Base-by-base conservation (phyloP, 2,329 filamentous ascomycete genomes). In the Neophaeococcomyces aloes region DNA sequence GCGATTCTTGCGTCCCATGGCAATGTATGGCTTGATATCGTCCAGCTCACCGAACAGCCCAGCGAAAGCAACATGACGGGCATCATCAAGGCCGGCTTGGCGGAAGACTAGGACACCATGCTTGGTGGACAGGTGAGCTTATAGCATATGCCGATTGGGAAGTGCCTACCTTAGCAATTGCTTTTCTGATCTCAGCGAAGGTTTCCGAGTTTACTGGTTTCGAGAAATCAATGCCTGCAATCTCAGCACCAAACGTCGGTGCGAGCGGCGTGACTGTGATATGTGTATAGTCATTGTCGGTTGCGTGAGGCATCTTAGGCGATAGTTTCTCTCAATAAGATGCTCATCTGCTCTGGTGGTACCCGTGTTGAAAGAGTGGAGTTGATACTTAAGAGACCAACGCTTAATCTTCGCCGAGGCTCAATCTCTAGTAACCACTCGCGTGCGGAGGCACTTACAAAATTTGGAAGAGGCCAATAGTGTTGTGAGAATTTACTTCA, bases 31-130 rank as follows among this genome's bases (percentile, higher is more conserved):
- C 14, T 59, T 65, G 25, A 75, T 65, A 53, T 76, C 69, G 57
- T 78, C 74, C 0, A 78, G 66, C 17, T 74, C 70, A 15, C 74
- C 76, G 47, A 78, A 69, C 1, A 61, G 62, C 2, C 53, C 51
- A 13, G 70, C 66, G 54, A 78, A 74, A 4, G 59, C 59, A 29
- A 78, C 64, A 51, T 79, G 75, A 2, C 59, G 47, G 5, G 62
- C 63, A 53, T 78, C 74, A 44, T 67, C 62, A 7, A 78, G 60
- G 11, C 61, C 60, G 1, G 74, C 73, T 11, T 65, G 54, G 30
- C 71, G 70, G 55, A 76, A 69, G 15, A 75, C 66, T 29, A 66
- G 60, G 15, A 75, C 67, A 17, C 72, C 74, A 49, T 76, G 73
- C 70, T 75, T 40, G 18, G 21, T 7, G 30, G n/a, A 45, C 15